phyloP scores from a whole-genome alignment of 495 filamentous ascomycete genomes.

The Daldinia concentrica region DNA sequence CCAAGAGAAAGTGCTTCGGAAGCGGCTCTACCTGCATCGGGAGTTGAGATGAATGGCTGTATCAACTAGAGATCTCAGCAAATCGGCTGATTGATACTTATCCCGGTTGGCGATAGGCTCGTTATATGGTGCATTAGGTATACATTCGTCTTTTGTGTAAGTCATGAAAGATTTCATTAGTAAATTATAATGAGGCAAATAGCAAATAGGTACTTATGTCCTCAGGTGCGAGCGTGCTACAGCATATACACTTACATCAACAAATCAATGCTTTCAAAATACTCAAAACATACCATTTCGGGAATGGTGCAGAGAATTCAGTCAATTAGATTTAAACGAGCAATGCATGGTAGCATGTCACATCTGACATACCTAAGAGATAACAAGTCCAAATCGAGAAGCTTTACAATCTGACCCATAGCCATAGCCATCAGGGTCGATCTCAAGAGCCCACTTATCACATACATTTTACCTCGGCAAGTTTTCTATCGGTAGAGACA shows the following conservation, averaged over 20 bases:
- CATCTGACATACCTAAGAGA: neutral
- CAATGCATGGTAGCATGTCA: no score
- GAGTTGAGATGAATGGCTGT: no score
- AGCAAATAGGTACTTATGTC: no score
- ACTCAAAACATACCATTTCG: no score
- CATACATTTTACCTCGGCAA: constrained; percentile 2
- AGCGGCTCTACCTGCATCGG: no score
- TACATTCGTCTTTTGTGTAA: neutral
- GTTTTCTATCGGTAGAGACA: neutral
- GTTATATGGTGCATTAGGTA: neutral
- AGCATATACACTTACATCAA: no score
- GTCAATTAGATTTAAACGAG: no score
- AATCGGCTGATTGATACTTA: neutral
- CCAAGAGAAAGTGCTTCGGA: no score
- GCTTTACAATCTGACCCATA: neutral
- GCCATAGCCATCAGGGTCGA: neutral
- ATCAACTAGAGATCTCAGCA: neutral
- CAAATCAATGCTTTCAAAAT: no score
- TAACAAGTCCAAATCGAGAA: neutral
- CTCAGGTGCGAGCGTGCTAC: no score
- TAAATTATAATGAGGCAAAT: neutral
- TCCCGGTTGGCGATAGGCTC: neutral
- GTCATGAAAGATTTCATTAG: neutral
- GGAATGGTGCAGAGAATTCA: no score
- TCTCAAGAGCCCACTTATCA: neutral